Conservation (phyloP, 2,329 filamentous ascomycete species). For the Chaetomiaceae sp. region DNA sequence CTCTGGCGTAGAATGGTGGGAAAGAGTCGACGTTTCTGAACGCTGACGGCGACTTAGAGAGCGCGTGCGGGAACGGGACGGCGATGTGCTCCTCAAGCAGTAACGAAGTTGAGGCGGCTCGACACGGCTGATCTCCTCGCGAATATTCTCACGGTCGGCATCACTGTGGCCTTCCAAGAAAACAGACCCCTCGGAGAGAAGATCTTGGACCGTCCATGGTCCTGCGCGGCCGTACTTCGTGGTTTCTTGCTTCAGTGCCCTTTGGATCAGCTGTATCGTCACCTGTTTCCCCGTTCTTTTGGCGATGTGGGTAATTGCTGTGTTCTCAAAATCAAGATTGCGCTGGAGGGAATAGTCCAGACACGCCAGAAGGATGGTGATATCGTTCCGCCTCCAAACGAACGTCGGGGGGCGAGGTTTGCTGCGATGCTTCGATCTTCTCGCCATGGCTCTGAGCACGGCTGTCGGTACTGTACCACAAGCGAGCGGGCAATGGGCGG, state of each 20-base stretch:
- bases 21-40: background rate
- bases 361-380: slow-evolving; percentile 5
- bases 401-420: background rate
- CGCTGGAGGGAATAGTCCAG: slow-evolving; percentile 8
- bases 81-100: background rate
- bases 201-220: background rate
- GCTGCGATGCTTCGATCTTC: background rate
- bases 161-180: background rate
- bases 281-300: background rate
- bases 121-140: background rate
- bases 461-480: too few relatives aligned
- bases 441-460: background rate
- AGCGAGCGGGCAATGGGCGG: too few relatives aligned
- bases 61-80: background rate
- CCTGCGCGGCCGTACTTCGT: background rate
- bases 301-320: background rate
- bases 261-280: background rate
- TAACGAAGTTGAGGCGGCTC: background rate
- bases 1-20: background rate
- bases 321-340: slow-evolving; percentile 3
- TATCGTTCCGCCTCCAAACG: background rate
- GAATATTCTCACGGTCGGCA: background rate
- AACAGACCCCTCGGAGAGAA: background rate
- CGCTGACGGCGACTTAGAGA: background rate
- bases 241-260: background rate